Percentiles rank a stretch among this genome's conserved stretches.
Conservation (phyloP, 129 eudicot genomes). For the Lactuca sativa region DNA sequence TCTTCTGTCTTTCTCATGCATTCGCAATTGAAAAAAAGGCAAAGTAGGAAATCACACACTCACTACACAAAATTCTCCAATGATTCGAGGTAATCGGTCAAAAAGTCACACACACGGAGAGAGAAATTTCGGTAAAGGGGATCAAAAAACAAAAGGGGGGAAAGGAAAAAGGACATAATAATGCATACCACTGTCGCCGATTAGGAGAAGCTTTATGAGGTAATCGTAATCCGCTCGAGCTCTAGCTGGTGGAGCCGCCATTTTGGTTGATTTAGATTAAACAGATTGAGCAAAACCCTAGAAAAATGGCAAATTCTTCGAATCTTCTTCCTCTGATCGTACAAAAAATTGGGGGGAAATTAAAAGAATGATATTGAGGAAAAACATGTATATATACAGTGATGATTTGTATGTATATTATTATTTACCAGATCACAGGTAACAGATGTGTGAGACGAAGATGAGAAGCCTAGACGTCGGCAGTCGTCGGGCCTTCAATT, state of each 20-base stretch:
- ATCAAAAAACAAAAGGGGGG: neutral
- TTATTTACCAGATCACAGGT: conserved; percentile 37
- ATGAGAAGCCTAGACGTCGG: conserved; percentile 43
- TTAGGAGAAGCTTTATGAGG: conserved; percentile 86
- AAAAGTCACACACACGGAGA: conserved; percentile 5
- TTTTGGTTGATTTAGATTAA: conserved; percentile 38
- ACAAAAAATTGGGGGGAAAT: neutral
- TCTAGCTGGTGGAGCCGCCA: conserved; percentile 98
- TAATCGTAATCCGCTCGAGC: conserved; percentile 97
- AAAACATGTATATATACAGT: neutral
- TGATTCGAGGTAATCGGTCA: conserved; percentile 9
- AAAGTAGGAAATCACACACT: neutral
- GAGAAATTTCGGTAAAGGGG: conserved; percentile 12
- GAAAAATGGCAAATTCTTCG: conserved; percentile 24
- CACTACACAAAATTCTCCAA: neutral
- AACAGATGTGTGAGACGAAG: conserved; percentile 27
- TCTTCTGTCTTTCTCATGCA: conserved; percentile 1
- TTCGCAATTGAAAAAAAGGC: conserved; percentile 12
- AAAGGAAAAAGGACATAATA: neutral
- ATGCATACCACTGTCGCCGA: conserved; percentile 91
- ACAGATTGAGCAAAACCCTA: conserved; percentile 44
- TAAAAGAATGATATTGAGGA: neutral
- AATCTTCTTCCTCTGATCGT: conserved; percentile 23
- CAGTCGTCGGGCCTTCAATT: conserved; percentile 53
- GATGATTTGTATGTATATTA: conserved; percentile 5